Evolutionary conservation across 441 rosid genomes (phyloP).

Genomic region (Jatropha podagrica): DNA sequence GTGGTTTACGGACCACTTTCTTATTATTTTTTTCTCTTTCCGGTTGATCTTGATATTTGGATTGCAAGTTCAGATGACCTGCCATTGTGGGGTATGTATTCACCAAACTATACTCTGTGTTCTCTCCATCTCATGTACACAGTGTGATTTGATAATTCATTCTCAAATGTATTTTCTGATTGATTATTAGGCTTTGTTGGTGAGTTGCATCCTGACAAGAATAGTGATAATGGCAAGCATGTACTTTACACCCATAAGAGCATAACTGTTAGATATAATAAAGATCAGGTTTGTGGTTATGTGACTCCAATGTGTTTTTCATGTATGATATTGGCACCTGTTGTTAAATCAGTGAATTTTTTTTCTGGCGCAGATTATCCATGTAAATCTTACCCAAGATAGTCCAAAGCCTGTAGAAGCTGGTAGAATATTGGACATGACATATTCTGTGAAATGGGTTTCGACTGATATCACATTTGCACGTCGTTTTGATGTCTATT

Average conservation of each 20-base stretch:
- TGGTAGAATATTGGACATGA: constrained; percentile 68
- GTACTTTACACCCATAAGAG: constrained; percentile 81
- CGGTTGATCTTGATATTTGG: constrained; percentile 27
- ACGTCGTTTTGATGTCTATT: constrained; percentile 89
- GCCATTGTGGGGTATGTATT: constrained; percentile 87
- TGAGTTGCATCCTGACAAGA: constrained; percentile 76
- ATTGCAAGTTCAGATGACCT: constrained; percentile 80
- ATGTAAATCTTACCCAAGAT: constrained; percentile 87
- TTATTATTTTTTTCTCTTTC: constrained; percentile 20
- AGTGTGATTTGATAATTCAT: constrained; percentile 18
- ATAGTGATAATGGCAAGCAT: constrained; percentile 70
- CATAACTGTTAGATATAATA: constrained; percentile 64
- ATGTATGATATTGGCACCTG: constrained; percentile 14
- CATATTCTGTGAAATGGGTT: constrained; percentile 81
- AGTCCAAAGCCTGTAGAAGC: constrained; percentile 71
- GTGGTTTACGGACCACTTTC: constrained; percentile 16
- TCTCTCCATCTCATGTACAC: neutral
- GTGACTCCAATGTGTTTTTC: constrained; percentile 13
- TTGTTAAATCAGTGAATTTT: neutral
- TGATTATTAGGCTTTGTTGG: constrained; percentile 77
- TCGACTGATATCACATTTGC: constrained; percentile 71
- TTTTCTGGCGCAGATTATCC: constrained; percentile 61
- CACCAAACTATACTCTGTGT: constrained; percentile 1
- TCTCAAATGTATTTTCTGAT: constrained; percentile 15
- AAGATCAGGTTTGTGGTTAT: constrained; percentile 70